Base-by-base conservation (phyloP, 441 rosid genomes). In the Euphorbia celastroides region DNA sequence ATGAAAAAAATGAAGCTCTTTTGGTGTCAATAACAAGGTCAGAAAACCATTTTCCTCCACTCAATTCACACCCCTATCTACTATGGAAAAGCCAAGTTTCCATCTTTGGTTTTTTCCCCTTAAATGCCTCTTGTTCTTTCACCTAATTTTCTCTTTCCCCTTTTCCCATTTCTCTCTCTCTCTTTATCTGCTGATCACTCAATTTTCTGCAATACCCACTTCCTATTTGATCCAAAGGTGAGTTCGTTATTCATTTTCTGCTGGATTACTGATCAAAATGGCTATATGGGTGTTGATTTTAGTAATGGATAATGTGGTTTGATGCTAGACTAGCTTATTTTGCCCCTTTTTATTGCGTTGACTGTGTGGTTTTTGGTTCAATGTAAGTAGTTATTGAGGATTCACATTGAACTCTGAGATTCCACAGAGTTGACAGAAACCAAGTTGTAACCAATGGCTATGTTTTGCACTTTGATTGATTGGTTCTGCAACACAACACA, bases 61-160 rank as follows among this genome's bases (percentile, higher is more conserved):
- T 68, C 89, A 76, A 60, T 69, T 56, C 65, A 23, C 75, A 80
- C 86, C 98, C 98, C 94, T 90, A 90, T 90, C 93, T 79, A 44
- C 70, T 74, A 14, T 70, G 83, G 75, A 88, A 86, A 83, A 76
- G 92, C 86, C 90, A 83, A 65, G 56, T 38, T 42, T 31, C 36
- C 57, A 36, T 56, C 58, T 38, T 72, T 60, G 50, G 48, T 44
- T 31, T 64, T 38, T 59, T 9, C 2, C 34, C 54, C 44, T 41
- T 9, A n/a, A n/a, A n/a, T n/a, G n/a, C n/a, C n/a, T n/a, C n/a
- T n/a, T n/a, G n/a, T n/a, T n/a, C n/a, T n/a, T n/a, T n/a, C n/a
- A n/a, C n/a, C n/a, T n/a, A n/a, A n/a, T n/a, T 9, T 9, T 41
- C 23, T 27, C 56, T 61, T 22, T 44, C 11, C 12, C 9, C 17